phyloP scores from a whole-genome alignment of 169 alveolate species.

The Babesia bovis region DNA sequence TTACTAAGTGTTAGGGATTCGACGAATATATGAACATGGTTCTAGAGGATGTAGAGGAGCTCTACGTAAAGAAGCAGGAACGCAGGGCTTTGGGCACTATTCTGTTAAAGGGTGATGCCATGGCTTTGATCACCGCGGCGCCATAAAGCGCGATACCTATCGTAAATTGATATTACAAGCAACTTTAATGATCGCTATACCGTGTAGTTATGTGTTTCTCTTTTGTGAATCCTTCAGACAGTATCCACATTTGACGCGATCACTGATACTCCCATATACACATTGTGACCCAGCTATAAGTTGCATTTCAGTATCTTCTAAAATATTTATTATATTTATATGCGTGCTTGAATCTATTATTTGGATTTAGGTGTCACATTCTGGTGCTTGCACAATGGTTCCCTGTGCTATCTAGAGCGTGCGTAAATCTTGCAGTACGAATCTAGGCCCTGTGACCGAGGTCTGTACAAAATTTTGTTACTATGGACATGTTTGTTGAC shows the following conservation, averaged over 20 bases:
- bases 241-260: not conserved
- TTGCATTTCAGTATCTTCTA: too few species aligned
- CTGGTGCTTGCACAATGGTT: not conserved
- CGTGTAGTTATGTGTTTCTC: not conserved
- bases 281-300: too few species aligned
- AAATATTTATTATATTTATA: too few species aligned
- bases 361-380: not conserved
- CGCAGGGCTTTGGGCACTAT: slow-evolving; percentile 87
- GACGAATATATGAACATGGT: slow-evolving; percentile 96
- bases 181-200: not conserved
- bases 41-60: slow-evolving; percentile 91
- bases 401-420: not conserved
- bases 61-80: slow-evolving; percentile 84
- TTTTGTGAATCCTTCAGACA: not conserved
- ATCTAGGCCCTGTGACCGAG: not conserved
- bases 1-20: slow-evolving; percentile 81
- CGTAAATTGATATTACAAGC: not conserved
- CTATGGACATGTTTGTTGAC: slow-evolving; percentile 62
- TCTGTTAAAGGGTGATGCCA: slow-evolving; percentile 92
- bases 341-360: too few species aligned
- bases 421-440: not conserved
- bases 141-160: slow-evolving; percentile 17
- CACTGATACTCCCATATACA: not conserved
- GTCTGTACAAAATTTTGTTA: not conserved
- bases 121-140: slow-evolving; percentile 88